Evolutionary conservation across 1,284 basidiomycete genomes (phyloP), one percentile per base, ranked within the genome.

Genomic region (Earliella scabrosa): DNA sequence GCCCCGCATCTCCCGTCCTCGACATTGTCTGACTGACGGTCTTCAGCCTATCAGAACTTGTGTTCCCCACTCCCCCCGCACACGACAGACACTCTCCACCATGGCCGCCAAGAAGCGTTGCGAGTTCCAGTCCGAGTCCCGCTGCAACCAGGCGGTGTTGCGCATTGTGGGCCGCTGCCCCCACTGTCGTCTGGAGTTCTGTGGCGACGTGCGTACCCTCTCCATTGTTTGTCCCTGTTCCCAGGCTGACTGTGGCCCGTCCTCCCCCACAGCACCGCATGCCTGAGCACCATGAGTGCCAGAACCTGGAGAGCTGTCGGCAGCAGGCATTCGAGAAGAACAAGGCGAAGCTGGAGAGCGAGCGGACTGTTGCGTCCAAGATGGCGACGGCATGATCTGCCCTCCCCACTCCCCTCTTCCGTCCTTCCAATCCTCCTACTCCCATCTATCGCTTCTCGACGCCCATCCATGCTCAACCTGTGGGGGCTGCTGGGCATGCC

Each of bases 91-190:
- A 63, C 71, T 44, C 35, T 44, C 64, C 67, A 73, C 61, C 58
- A 93, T 92, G 90, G 78, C 90, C 66, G 79, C 82, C 68, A 93
- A 91, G 87, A 91, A 91, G 72, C 89, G 90, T 68, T 93, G 91
- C 78, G 88, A 92, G 72, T 82, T 87, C 73, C 82, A 85, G 64
- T 70, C 82, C 57, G 83, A 83, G 66, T 77, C 76, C 54, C 85
- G 84, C 56, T 93, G 92, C 78, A 88, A 82, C 67, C 86, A 85
- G 63, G 88, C 90, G 10, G 88, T 82, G 11, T 79, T 93, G 45
- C 86, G 90, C 63, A 87, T 94, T 60, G 89, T 92, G 45, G 92
- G 92, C 6, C 83, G 89, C 63, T 94, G 92, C 68, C 83, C 90
- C 35, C 87, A 91, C 67, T 94, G 92, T 72, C 77, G 82, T 54